A percentile compares a stretch with the other conserved stretches of the same genome.
Evolutionary conservation across 2,329 filamentous ascomycete genomes (phyloP).

Genomic region (Elsinoe perseae): DNA sequence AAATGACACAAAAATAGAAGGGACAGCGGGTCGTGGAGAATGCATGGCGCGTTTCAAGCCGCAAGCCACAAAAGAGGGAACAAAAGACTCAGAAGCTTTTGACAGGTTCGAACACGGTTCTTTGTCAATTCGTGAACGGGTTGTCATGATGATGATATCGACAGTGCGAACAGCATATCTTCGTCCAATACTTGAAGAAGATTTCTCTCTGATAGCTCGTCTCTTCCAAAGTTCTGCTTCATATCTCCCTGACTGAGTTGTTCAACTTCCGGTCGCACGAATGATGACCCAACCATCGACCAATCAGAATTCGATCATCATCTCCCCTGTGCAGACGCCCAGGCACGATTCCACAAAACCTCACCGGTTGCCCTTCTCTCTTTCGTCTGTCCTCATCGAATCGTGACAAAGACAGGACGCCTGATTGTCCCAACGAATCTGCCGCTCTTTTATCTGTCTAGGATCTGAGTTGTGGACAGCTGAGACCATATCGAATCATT

Average conservation of each 20-base stretch:
- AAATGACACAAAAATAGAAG: constrained; percentile 1
- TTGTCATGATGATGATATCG: neutral
- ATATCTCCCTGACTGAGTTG: too few relatives aligned
- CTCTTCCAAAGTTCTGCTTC: too few relatives aligned
- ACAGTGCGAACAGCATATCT: neutral
- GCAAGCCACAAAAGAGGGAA: neutral
- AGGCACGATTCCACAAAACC: neutral
- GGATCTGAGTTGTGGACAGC: neutral
- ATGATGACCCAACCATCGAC: neutral
- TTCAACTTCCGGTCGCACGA: too few relatives aligned
- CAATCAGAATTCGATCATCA: neutral
- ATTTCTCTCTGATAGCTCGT: too few relatives aligned
- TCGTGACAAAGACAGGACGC: neutral
- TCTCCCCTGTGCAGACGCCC: neutral
- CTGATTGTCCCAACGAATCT: neutral
- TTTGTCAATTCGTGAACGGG: neutral
- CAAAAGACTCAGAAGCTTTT: neutral
- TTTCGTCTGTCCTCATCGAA: neutral
- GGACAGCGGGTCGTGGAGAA: neutral
- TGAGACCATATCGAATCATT: neutral
- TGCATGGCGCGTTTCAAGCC: neutral
- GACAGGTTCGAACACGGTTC: neutral
- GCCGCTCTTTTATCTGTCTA: neutral
- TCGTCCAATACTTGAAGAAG: neutral
- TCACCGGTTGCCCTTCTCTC: neutral